Percentiles rank a stretch among this genome's conserved stretches.
phyloP scores from a whole-genome alignment of 2,329 filamentous ascomycete genomes.

The Pezicula rhizophila region DNA sequence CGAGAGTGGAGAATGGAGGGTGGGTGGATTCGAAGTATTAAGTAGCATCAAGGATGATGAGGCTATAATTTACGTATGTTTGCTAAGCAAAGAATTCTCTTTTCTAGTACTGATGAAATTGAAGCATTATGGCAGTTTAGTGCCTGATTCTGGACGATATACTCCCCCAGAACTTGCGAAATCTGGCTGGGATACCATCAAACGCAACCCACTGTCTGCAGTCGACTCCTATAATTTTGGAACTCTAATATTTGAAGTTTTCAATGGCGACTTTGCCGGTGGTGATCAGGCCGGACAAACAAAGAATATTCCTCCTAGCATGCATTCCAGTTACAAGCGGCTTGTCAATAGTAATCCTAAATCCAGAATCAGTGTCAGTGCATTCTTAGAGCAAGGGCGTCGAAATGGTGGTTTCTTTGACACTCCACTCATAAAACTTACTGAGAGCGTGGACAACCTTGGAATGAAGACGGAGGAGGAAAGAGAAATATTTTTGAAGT shows the following conservation, averaged over 20 bases:
- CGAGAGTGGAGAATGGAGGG: slow-evolving; percentile 96
- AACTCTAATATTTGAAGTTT: slow-evolving; percentile 79
- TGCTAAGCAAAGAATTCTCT: background rate
- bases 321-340: slow-evolving; percentile 88
- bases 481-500: slow-evolving; percentile 77
- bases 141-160: slow-evolving; percentile 80
- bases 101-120: slow-evolving; percentile 3
- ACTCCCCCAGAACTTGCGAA: slow-evolving; percentile 81
- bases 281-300: slow-evolving; percentile 78
- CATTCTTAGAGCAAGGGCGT: slow-evolving; percentile 85
- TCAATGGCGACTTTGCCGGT: slow-evolving; percentile 76
- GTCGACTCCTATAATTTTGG: slow-evolving; percentile 87
- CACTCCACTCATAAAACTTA: slow-evolving; percentile 84
- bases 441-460: slow-evolving; percentile 86
- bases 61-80: slow-evolving; percentile 72
- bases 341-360: slow-evolving; percentile 87
- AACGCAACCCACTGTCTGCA: slow-evolving; percentile 72
- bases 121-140: slow-evolving; percentile 77
- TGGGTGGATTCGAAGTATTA: slow-evolving; percentile 87
- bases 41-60: slow-evolving; percentile 97
- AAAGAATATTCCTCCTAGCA: slow-evolving; percentile 76
- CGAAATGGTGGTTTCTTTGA: slow-evolving; percentile 84
- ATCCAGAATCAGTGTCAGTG: slow-evolving; percentile 71
- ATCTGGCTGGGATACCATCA: slow-evolving; percentile 86
- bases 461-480: slow-evolving; percentile 82